These are phyloP conservation scores for Epichloe aotearoae DNA, from an alignment of 2,329 filamentous ascomycete genomes.

Conservation along the genomic window DNA sequence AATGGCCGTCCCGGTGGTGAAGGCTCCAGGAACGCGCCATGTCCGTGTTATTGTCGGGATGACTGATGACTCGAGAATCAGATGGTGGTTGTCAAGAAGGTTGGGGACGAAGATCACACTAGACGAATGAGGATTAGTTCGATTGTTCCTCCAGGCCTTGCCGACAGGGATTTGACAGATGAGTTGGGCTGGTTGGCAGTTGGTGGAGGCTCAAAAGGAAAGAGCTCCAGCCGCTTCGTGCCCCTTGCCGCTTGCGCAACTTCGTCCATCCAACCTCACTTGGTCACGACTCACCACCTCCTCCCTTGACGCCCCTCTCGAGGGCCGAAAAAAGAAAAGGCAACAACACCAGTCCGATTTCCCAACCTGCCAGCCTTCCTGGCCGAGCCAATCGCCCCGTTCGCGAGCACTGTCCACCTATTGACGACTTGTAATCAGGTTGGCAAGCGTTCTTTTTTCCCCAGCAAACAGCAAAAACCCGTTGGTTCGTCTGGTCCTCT, in stretches of 20 bases:
- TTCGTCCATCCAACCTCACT: slow-evolving; percentile 1
- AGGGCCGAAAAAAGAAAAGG: neutral
- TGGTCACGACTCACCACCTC: neutral
- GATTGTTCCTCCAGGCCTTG: neutral
- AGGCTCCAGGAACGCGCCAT: slow-evolving; percentile 1
- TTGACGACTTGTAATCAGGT: neutral
- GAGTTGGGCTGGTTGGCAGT: neutral
- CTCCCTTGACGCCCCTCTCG: slow-evolving; percentile 2
- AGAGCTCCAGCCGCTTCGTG: slow-evolving; percentile 5
- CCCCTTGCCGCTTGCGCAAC: slow-evolving; percentile 9
- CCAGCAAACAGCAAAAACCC: neutral
- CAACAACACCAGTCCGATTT: neutral
- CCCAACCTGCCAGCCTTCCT: neutral
- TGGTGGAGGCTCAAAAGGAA: slow-evolving; percentile 6
- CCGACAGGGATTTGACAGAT: neutral
- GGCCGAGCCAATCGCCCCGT: neutral
- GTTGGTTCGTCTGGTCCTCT: neutral
- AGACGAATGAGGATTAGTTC: neutral
- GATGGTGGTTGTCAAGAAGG: neutral
- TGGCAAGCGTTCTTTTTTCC: neutral
- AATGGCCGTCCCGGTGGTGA: neutral
- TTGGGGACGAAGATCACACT: slow-evolving; percentile 1
- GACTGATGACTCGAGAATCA: no score
- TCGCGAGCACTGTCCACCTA: neutral
- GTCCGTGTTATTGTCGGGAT: neutral